Evolutionary conservation across 257 asterid species (phyloP), one percentile per base, ranked within the genome.

Genomic region (Datura wrightii): DNA sequence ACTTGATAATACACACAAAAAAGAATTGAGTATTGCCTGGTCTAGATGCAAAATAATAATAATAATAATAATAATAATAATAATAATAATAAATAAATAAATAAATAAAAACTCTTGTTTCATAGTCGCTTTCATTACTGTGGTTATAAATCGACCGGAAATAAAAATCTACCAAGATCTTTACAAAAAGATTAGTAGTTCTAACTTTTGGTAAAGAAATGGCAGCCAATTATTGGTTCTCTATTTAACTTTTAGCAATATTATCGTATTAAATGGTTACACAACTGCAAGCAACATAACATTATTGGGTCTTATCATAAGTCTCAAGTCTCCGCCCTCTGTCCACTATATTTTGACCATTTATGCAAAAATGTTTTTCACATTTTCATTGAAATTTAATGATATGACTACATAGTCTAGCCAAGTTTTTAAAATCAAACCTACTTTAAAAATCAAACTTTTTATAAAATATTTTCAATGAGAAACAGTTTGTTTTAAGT

Each of bases 141-240:
- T 48, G 60, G 6, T 48, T 48, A 74, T 42, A 48, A 31, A 31
- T 48, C 42, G 18, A 46, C 41, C 3, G 13, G 1, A 31, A 74
- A 70, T 16, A 67, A 70, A 5, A 16, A 41, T 41, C 15, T 15
- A 18, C 34, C 36, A 24, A 31, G 10, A 48, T 74, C 80, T 48
- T 74, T 74, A 48, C 60, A 74, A 74, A 46, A 48, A 19, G 80
- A 11, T 10, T 19, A 3, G 36, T 59, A 58, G 13, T n/a, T 72
- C 39, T 58, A 48, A 74, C 80, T 31, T 72, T 10, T 72, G 41
- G 55, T 19, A 74, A 46, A 19, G 59, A 46, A 74, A 74, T 72
- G 59, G 80, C 80, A 72, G 9, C 81, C 81, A 74, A 74, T 74
- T 74, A 74, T 74, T 74, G 81, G 24, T 48, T 74, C 7, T 19